Evolutionary conservation across 2,329 filamentous ascomycete species (phyloP), one percentile per base, ranked within the genome.

Genomic region (Cladosporium sp.): DNA sequence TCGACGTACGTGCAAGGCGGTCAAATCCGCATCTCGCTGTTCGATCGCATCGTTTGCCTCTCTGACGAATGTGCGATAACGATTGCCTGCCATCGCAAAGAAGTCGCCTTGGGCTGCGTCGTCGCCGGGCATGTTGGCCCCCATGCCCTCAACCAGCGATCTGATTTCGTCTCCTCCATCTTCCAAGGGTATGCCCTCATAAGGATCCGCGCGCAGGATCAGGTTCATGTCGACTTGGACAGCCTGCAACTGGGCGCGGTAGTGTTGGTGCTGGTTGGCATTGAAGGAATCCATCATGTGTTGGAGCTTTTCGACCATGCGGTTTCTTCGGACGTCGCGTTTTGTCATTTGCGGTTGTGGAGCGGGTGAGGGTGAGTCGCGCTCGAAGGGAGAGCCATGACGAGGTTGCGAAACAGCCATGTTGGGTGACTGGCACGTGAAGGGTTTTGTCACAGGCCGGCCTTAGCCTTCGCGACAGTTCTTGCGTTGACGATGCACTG

Each of bases 141-240:
- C 70, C 53, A 73, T 67, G 43, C 66, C 62, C 29, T 69, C 59
- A 35, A 76, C 79, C 62, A 85, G 70, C 58, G 83, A 80, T 45
- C 78, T 75, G 55, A 90, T 82, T 50, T 86, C 80, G 55, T 89
- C 84, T 40, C 77, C 72, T 18, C 70, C 71, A 56, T 84, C 81
- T 12, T 79, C 79, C 49, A 95, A 76, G 42, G 88, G 82, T 53
- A 82, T 79, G 53, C 83, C 76, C 29, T 58, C 54, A 67, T 95
- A 94, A 1, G 88, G 86, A 62, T 95, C 86, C 46, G 93, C 87
- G 59, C 87, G 84, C 67, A 89, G 84, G 57, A 95, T 88, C 39
- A 95, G 78, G 52, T 81, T 88, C 71, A 91, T 90, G 68, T 95
- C 91, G 57, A 88, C 84, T 70, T 96, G 91, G n/a, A 96, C 82